Percentiles rank a stretch among this genome's conserved stretches.
These are phyloP conservation scores for Suhomyces taliae DNA, from an alignment of 1,139 yeast genomes.

Conservation along the genomic window DNA sequence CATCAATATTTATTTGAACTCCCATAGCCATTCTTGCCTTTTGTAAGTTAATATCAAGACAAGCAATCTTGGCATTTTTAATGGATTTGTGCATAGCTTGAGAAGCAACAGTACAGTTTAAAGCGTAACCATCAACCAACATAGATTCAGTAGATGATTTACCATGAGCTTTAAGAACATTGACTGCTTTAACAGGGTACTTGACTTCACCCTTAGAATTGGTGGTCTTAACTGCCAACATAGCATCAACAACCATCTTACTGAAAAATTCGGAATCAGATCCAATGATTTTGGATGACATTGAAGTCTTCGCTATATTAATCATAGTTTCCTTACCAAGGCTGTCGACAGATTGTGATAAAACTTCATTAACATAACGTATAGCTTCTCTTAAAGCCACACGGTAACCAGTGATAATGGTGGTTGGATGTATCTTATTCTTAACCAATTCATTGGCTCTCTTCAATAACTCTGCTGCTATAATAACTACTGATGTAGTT, in stretches of 20 bases:
- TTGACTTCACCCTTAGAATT: slow-evolving; percentile 84
- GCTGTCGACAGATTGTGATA: slow-evolving; percentile 76
- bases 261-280: slow-evolving; percentile 89
- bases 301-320: slow-evolving; percentile 93
- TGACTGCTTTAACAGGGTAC: slow-evolving; percentile 97
- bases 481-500: slow-evolving; percentile 92
- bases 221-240: slow-evolving; percentile 91
- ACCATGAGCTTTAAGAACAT: slow-evolving; percentile 94
- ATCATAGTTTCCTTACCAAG: slow-evolving; percentile 81
- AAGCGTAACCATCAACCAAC: slow-evolving; percentile 89
- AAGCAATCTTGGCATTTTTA: slow-evolving; percentile 80
- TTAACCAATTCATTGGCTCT: slow-evolving; percentile 94
- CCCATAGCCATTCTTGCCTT: slow-evolving; percentile 99
- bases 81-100: slow-evolving; percentile 91
- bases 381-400: slow-evolving; percentile 91
- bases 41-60: slow-evolving; percentile 90
- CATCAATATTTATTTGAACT: slow-evolving; percentile 93
- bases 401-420: slow-evolving; percentile 94
- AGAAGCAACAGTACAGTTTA: slow-evolving; percentile 96
- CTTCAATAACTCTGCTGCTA: slow-evolving; percentile 88
- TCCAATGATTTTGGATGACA: slow-evolving; percentile 98
- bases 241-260: slow-evolving; percentile 90
- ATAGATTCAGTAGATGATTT: slow-evolving; percentile 85
- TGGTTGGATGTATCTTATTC: slow-evolving; percentile 94
- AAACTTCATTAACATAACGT: slow-evolving; percentile 80